Evolutionary conservation across 306 rosid species (phyloP), one percentile per base, ranked within the genome.

Genomic region (Ziziphus jujuba): DNA sequence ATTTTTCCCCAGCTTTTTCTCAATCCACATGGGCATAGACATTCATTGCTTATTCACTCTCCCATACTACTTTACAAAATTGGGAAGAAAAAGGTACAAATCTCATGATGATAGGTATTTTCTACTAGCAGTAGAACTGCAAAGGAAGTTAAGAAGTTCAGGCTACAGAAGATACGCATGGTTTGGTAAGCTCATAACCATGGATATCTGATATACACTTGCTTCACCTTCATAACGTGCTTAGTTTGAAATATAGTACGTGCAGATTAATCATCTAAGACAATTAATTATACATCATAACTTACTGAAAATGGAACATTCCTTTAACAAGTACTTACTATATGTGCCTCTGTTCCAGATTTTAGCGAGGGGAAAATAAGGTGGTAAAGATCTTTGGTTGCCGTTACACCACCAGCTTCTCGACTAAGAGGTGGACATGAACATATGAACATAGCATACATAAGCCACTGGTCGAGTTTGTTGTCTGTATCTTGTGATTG

Each of bases 401-500:
- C 74, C 47, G 83, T 74, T 61, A 71, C 56, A 65, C 84, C 81
- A 31, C 85, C 77, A 77, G 92, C 84, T 55, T 95, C 99, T 84
- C 84, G 87, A 61, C 80, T 73, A 68, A 51, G 70, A 44, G 99
- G 92, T n/a, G 99, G 95, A 74, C 97, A 91, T 65, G 99, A 95
- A 76, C 97, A 90, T 55, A 84, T 84, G 51, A 95, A 91, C 95
- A 95, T 88, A 36, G 99, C 88, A 72, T 95, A 95, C 95, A 91
- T 87, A 69, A 91, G 95, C 99, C 99, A 95, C 84, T 95, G 99
- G 75, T 95, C 99, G 69, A 91, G 76, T 80, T 95, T 95, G 85
- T 73, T 95, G 82, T 95, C 99, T 35, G 90, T 81, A 79, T 95
- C 99, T 79, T 88, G 97, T 8, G 96, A 87, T 56, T 78, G 95